Conservation (phyloP, 148 eudicot genomes). For the Rhododendron simsii region DNA sequence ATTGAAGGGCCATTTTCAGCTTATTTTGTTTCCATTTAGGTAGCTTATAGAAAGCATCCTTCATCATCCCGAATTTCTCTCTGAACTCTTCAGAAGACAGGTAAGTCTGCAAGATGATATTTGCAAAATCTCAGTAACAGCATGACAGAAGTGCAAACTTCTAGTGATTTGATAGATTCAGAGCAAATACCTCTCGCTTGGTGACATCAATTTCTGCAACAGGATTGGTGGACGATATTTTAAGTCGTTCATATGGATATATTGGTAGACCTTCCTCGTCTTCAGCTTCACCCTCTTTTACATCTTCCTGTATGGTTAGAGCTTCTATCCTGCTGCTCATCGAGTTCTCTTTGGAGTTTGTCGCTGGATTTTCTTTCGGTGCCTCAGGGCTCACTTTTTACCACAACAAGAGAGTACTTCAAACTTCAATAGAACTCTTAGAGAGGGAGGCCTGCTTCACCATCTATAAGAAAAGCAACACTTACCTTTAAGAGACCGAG, state of each 20-base stretch:
- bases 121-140: conserved; percentile 4
- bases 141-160: neutral
- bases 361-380: conserved; percentile 44
- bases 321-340: conserved; percentile 47
- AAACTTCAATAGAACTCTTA: neutral
- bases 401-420: conserved; percentile 16
- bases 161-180: neutral
- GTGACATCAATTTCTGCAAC: conserved; percentile 78
- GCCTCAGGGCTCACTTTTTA: conserved; percentile 49
- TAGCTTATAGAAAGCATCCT: conserved; percentile 71
- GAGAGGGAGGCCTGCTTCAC: neutral
- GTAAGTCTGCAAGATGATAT: conserved; percentile 59
- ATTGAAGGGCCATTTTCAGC: conserved; percentile 71
- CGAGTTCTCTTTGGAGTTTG: conserved; percentile 48
- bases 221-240: conserved; percentile 58
- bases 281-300: conserved; percentile 73
- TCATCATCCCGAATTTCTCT: conserved; percentile 82
- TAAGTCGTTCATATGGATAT: conserved; percentile 83
- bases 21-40: conserved; percentile 99
- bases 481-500: conserved; percentile 74
- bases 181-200: conserved; percentile 73
- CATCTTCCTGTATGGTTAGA: conserved; percentile 61
- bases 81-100: conserved; percentile 77
- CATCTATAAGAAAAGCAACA: neutral
- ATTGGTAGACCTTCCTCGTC: conserved; percentile 80